These are phyloP conservation scores for Gossypium arboreum DNA, from an alignment of 345 rosid genomes.

Conservation along the genomic window DNA sequence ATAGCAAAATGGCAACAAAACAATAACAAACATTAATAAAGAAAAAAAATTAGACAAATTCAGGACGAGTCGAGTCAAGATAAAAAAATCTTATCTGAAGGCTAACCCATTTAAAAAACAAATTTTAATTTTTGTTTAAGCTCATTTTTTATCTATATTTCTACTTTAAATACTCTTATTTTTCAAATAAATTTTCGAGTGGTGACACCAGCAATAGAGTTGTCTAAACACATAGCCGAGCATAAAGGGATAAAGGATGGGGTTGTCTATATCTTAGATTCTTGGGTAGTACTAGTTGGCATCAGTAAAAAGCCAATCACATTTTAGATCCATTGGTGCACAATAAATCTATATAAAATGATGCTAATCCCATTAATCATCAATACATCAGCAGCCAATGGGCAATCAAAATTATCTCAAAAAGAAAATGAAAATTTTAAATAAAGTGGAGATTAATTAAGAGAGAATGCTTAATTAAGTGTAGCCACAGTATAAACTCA, in stretches of 20 bases:
- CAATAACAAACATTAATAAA: too few species aligned
- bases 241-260: too few species aligned
- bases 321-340: background rate
- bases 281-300: background rate
- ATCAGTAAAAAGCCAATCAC: background rate
- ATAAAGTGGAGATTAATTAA: background rate
- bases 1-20: too few species aligned
- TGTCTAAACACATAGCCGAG: too few species aligned
- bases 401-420: background rate
- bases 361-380: background rate
- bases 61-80: too few species aligned
- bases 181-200: too few species aligned
- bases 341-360: background rate
- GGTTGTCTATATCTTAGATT: background rate
- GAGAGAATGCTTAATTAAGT: background rate
- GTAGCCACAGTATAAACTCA: background rate
- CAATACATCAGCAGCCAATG: background rate
- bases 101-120: rapidly evolving
- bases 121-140: too few species aligned
- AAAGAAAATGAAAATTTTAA: background rate
- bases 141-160: too few species aligned
- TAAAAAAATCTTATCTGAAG: too few species aligned
- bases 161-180: too few species aligned
- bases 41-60: too few species aligned
- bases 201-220: too few species aligned